Percentiles rank a stretch among this genome's conserved stretches.
Conservation (phyloP, 2,329 filamentous ascomycete species). For the Plectosphaerella sp. region DNA sequence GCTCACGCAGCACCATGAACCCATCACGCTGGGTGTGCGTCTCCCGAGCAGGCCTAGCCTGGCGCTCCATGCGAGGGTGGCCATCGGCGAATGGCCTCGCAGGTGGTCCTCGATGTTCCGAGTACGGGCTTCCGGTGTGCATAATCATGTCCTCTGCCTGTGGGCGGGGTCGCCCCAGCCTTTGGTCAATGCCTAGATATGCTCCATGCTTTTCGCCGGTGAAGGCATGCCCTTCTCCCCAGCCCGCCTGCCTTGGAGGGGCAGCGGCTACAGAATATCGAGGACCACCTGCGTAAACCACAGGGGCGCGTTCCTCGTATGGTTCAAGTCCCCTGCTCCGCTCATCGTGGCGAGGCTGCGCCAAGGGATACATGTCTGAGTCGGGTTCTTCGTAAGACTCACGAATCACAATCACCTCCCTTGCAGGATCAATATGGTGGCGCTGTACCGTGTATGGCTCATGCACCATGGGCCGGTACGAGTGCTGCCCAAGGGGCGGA, state of each 20-base stretch:
- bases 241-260: not conserved
- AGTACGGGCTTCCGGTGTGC: not conserved
- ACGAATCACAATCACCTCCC: not conserved
- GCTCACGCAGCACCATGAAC: not conserved
- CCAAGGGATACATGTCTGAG: not conserved
- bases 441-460: slow-evolving; percentile 6
- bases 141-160: no score
- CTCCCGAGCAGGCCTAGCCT: not conserved
- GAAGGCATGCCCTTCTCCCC: not conserved
- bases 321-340: not conserved
- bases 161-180: not conserved
- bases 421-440: not conserved
- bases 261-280: no score
- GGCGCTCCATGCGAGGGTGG: not conserved
- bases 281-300: no score
- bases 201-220: not conserved
- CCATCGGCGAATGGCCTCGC: not conserved
- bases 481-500: slow-evolving; percentile 25
- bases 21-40: not conserved
- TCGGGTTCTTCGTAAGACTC: not conserved
- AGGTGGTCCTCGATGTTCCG: not conserved
- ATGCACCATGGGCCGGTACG: slow-evolving; percentile 14
- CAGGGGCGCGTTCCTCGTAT: not conserved
- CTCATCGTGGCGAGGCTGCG: not conserved
- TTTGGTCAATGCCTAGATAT: not conserved